These are phyloP conservation scores for Clonostachys chloroleuca DNA, from an alignment of 2,329 filamentous ascomycete genomes.

Conservation along the genomic window DNA sequence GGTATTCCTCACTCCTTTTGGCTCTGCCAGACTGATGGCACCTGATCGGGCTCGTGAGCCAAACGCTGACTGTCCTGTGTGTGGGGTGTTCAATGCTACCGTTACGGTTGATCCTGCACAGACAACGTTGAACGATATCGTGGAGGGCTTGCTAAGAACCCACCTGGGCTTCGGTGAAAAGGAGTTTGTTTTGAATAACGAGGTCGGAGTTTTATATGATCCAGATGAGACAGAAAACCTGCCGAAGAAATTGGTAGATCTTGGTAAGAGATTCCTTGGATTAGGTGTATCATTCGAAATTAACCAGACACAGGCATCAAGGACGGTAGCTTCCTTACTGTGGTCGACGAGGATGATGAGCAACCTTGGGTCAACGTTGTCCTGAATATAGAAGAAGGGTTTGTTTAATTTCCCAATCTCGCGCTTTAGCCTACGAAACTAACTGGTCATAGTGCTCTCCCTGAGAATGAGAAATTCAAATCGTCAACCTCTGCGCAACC, in stretches of 20 bases:
- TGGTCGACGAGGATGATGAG: constrained; percentile 79
- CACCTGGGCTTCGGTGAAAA: constrained; percentile 72
- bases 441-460: constrained; percentile 32
- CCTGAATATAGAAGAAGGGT: constrained; percentile 63
- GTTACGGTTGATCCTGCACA: constrained; percentile 64
- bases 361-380: constrained; percentile 76
- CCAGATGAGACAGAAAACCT: constrained; percentile 85
- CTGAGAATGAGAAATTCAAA: constrained; percentile 46
- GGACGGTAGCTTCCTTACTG: constrained; percentile 70
- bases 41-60: constrained; percentile 56
- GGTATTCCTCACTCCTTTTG: constrained; percentile 76
- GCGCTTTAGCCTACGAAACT: not conserved
- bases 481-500: constrained; percentile 35
- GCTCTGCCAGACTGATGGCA: constrained; percentile 51
- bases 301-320: constrained; percentile 53
- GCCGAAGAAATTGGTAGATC: constrained; percentile 69
- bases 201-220: constrained; percentile 79
- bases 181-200: constrained; percentile 74
- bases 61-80: constrained; percentile 80
- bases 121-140: constrained; percentile 75
- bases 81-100: constrained; percentile 66
- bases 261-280: constrained; percentile 47
- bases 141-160: constrained; percentile 66
- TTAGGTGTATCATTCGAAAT: not conserved
- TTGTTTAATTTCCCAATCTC: constrained; percentile 18